phyloP scores from a whole-genome alignment of 495 filamentous ascomycete genomes.

The Neurospora tetrasperma region DNA sequence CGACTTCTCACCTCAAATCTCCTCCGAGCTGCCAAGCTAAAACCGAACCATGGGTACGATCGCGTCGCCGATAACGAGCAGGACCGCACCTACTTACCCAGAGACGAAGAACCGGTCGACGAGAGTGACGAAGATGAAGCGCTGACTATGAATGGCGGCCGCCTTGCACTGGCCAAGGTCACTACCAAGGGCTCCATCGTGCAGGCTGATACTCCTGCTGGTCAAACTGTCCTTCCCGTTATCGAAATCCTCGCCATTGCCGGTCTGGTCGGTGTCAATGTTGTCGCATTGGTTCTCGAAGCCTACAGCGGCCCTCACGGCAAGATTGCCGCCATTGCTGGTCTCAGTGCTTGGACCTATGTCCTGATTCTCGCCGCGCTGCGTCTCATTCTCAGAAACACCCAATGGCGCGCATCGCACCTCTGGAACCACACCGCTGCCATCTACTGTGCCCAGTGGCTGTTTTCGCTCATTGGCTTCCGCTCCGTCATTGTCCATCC shows the following conservation, averaged over 20 bases:
- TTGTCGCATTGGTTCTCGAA: conserved; percentile 44
- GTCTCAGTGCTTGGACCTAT: conserved; percentile 68
- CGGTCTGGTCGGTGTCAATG: conserved; percentile 57
- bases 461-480: conserved; percentile 65
- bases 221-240: conserved; percentile 55
- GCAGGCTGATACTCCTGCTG: conserved; percentile 67
- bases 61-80: conserved; percentile 29
- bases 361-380: conserved; percentile 63
- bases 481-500: conserved; percentile 80
- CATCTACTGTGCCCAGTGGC: conserved; percentile 79
- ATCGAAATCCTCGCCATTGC: conserved; percentile 67
- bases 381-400: conserved; percentile 61
- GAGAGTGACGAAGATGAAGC: conserved; percentile 57
- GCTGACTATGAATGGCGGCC: conserved; percentile 38
- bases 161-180: conserved; percentile 51
- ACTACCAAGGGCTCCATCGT: conserved; percentile 53
- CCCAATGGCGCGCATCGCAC: conserved; percentile 54
- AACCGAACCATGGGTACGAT: conserved; percentile 39
- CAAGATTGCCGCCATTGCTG: conserved; percentile 50
- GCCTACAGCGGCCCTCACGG: conserved; percentile 21
- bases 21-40: conserved; percentile 36
- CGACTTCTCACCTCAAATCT: conserved; percentile 48
- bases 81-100: conserved; percentile 37
- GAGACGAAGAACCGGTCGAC: conserved; percentile 32
- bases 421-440: conserved; percentile 89